phyloP scores from a whole-genome alignment of 805 yeast genomes.

The Metschnikowia cerradonensis region DNA sequence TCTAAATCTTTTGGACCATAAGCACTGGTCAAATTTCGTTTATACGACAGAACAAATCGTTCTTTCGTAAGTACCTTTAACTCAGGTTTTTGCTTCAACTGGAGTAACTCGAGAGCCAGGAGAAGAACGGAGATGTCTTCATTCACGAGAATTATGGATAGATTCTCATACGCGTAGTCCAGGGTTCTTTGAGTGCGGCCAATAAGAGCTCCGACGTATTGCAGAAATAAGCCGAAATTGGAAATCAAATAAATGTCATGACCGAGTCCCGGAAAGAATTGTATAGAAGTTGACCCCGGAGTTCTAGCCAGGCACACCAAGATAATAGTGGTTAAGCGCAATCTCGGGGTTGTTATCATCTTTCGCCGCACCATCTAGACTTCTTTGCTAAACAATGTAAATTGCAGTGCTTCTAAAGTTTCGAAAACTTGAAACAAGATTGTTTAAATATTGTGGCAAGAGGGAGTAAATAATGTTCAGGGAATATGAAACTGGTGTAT shows the following conservation, averaged over 20 bases:
- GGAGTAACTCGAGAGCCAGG: slow-evolving; percentile 7
- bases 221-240: slow-evolving; percentile 5
- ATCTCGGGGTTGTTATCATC: too few species aligned
- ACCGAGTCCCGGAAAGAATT: slow-evolving; percentile 5
- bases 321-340: slow-evolving; percentile 1
- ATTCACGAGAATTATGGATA: slow-evolving; percentile 11
- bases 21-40: slow-evolving; percentile 5
- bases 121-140: slow-evolving; percentile 7
- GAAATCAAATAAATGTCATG: slow-evolving; percentile 14
- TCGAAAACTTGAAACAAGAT: too few species aligned
- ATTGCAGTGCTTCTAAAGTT: too few species aligned
- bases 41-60: slow-evolving; percentile 3
- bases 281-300: slow-evolving; percentile 4
- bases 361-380: neutral
- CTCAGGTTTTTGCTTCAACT: neutral
- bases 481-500: too few species aligned
- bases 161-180: neutral
- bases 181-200: neutral
- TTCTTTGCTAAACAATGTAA: neutral
- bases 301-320: slow-evolving; percentile 12
- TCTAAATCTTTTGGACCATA: neutral
- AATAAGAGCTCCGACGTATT: slow-evolving; percentile 8
- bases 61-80: neutral
- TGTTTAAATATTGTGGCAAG: too few species aligned
- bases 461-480: too few species aligned